These are phyloP conservation scores for Xylariaceae sp. DNA, from an alignment of 2,329 filamentous ascomycete species.

Conservation along the genomic window DNA sequence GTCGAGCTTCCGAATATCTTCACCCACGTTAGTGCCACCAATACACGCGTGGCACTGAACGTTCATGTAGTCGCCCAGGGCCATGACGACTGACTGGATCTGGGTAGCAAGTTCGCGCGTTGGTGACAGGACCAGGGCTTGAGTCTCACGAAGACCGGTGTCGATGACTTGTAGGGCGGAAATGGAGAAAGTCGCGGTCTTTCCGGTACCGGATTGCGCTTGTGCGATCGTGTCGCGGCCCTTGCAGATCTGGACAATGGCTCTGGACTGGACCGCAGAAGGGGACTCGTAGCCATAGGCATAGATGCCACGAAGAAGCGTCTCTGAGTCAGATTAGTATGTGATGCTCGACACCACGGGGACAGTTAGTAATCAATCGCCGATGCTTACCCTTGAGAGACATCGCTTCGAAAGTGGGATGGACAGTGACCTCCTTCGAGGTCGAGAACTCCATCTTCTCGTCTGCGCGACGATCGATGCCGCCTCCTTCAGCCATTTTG, in stretches of 20 bases:
- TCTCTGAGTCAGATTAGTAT: conserved; percentile 52
- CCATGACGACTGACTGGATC: conserved; percentile 97
- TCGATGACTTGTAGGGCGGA: conserved; percentile 95
- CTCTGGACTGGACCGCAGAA: conserved; percentile 93
- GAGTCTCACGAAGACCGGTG: conserved; percentile 84
- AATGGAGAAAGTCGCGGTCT: conserved; percentile 94
- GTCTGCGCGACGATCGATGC: conserved; percentile 85
- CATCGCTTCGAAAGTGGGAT: conserved; percentile 93
- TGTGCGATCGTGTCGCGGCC: conserved; percentile 98
- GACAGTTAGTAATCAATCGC: not conserved
- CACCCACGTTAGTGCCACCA: conserved; percentile 93
- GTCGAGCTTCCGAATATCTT: conserved; percentile 95
- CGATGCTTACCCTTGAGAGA: conserved; percentile 69
- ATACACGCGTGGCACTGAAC: conserved; percentile 99
- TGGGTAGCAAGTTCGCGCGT: conserved; percentile 96
- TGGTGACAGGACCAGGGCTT: conserved; percentile 91
- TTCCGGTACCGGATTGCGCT: conserved; percentile 93
- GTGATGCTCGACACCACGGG: not conserved
- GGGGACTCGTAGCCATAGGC: conserved; percentile 98
- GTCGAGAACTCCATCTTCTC: conserved; percentile 98
- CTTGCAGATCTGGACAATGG: conserved; percentile 98
- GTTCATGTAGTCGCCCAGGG: conserved; percentile 99
- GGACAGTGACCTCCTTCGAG: conserved; percentile 94
- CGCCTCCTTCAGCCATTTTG: conserved; percentile 76
- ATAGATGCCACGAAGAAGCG: conserved; percentile 92